phyloP scores from a whole-genome alignment of 2,329 filamentous ascomycete genomes.

The Botrytis hyacinthi region DNA sequence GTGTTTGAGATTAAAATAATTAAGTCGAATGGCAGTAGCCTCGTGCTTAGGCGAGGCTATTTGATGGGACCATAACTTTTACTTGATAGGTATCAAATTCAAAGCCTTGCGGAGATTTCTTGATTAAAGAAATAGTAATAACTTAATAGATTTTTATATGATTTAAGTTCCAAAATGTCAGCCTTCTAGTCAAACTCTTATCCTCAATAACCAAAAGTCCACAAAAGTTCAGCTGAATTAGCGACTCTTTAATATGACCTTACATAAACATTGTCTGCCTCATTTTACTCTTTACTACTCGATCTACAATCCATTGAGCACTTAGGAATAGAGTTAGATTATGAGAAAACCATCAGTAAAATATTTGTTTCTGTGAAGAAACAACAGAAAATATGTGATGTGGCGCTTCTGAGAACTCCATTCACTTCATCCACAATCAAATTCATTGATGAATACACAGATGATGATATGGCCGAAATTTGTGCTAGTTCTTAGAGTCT shows the following conservation, averaged over 20 bases:
- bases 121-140: neutral
- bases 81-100: too few species aligned
- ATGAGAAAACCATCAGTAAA: neutral
- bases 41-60: neutral
- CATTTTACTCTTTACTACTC: neutral
- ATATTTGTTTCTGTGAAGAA: neutral
- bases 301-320: neutral
- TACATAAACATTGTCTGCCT: neutral
- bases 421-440: neutral
- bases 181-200: neutral
- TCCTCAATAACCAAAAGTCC: neutral
- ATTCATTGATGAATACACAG: neutral
- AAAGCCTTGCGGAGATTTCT: neutral
- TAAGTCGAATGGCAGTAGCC: neutral
- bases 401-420: fast-evolving
- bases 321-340: fast-evolving
- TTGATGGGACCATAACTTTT: too few species aligned
- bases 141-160: too few species aligned
- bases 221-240: neutral
- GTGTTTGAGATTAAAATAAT: neutral
- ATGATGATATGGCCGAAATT: neutral
- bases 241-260: neutral
- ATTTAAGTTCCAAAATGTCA: neutral
- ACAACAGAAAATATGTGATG: neutral
- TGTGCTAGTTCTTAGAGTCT: too few species aligned